Evolutionary conservation across 768 basidiomycete genomes (phyloP).

Genomic region (Pluteus cervinus): DNA sequence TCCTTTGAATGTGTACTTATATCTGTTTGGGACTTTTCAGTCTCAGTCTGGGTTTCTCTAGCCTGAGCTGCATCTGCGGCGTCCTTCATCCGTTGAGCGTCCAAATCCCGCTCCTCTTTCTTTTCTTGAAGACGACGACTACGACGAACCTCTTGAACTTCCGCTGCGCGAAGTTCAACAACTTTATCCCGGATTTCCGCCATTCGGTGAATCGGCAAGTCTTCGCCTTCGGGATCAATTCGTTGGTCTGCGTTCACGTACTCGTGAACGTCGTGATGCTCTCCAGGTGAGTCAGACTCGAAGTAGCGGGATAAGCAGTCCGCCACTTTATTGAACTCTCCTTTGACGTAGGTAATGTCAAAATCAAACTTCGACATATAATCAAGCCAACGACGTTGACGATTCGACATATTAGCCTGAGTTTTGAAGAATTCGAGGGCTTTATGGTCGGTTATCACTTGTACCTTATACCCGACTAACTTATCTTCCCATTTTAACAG

Average conservation of each 20-base stretch:
- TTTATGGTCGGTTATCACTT: conserved; percentile 21
- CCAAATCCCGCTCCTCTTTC: conserved; percentile 6
- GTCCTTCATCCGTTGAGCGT: conserved; percentile 9
- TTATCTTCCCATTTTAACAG: conserved; percentile 27
- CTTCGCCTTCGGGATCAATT: conserved; percentile 13
- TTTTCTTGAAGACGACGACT: conserved; percentile 8
- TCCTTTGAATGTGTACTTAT: no score
- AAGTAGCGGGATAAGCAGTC: conserved; percentile 24
- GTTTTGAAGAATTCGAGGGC: conserved; percentile 18
- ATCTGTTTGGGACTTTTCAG: no score
- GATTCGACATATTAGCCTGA: conserved; percentile 5
- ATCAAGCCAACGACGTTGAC: conserved; percentile 20
- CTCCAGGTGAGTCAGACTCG: conserved; percentile 10
- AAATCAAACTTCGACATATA: conserved; percentile 20
- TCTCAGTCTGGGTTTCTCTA: no score
- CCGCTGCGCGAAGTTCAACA: no score
- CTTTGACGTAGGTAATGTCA: conserved; percentile 17
- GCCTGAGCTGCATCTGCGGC: no score
- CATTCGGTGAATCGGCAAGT: conserved; percentile 1
- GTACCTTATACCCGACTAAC: conserved; percentile 15
- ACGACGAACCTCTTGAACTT: neutral
- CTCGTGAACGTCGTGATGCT: conserved; percentile 4
- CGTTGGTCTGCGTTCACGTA: conserved; percentile 13
- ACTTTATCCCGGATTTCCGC: no score
- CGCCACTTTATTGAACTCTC: conserved; percentile 19